Percentiles rank a stretch among this genome's conserved stretches.
Conservation (phyloP, 2,329 filamentous ascomycete genomes). For the Calonectria henricotiae region DNA sequence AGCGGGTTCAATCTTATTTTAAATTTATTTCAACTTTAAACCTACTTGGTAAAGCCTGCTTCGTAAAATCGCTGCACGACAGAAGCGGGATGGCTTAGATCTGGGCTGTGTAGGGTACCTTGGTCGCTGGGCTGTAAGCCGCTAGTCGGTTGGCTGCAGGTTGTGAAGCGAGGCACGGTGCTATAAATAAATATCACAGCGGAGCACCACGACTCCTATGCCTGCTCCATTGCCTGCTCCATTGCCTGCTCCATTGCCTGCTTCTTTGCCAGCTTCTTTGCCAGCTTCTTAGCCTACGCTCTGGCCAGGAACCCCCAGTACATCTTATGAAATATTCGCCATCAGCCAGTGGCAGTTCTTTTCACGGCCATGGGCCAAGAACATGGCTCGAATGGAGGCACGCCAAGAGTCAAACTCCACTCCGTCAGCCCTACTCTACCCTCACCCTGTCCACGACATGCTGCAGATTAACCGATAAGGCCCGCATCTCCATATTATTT, state of each 20-base stretch:
- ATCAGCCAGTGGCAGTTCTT: neutral
- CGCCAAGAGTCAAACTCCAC: neutral
- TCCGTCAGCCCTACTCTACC: neutral
- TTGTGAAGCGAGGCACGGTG: neutral
- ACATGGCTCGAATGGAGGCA: neutral
- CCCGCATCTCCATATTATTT: neutral
- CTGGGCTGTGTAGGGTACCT: conserved; percentile 7
- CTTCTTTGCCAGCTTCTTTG: too few species aligned
- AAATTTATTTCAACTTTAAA: neutral
- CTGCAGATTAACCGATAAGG: neutral
- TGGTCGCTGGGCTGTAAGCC: neutral
- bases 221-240: neutral
- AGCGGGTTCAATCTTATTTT: too few species aligned
- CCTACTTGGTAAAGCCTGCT: neutral
- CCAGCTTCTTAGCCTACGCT: too few species aligned
- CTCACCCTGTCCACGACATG: conserved; percentile 8
- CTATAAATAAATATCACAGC: conserved; percentile 19
- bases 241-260: too few species aligned
- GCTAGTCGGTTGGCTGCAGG: neutral
- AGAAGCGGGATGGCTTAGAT: conserved; percentile 9
- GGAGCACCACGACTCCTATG: neutral
- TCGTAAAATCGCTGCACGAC: neutral
- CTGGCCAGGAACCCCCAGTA: too few species aligned
- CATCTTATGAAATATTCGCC: neutral
- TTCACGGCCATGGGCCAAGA: neutral